Evolutionary conservation across 768 basidiomycete species (phyloP), one percentile per base, ranked within the genome.

Genomic region (Collybia mongolica): DNA sequence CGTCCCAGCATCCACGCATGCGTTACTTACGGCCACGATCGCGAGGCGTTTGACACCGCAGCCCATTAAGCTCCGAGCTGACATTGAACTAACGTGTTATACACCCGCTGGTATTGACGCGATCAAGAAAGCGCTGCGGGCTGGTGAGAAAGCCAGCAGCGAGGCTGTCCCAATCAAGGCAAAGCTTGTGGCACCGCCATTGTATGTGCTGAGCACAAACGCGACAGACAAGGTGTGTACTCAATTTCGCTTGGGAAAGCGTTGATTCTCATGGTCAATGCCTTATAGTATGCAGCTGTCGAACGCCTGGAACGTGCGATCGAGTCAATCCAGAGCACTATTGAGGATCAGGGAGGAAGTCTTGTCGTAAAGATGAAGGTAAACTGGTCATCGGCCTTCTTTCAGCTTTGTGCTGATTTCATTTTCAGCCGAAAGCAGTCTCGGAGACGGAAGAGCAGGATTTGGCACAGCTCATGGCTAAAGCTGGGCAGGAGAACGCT

Each of bases 361-460:
- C 74, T 98, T 51, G 77, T 89, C 26, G 88, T 99, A 32, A 98
- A 98, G 77, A 98, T 99, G 95, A 95, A 92, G 84, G 94, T 90
- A 53, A 39, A 72, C 26, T 39, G 35, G 19, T 52, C 29, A 15
- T 37, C 20, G n/a, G 8, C 24, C 15, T 22, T 19, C 54, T 41
- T 15, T 37, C 41, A 37, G n/a, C 7, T 19, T 14, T 26, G 50
- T 9, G 36, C 20, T 44, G 44, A 53, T 17, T 9, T 11, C 2
- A n/a, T 39, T 20, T 17, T 3, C 58, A 97, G 93, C 97, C 97
- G 53, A 98, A 98, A 77, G 93, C 96, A 2, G 89, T 99, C 32
- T 94, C 92, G 20, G 97, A 98, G 68, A 91, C 90, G 4, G 97
- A 99, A 72, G 97, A 99, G 68, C 90, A 93, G 57, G 97, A 98